Conservation (phyloP, 768 basidiomycete species). For the Hemileccinum impolitum region DNA sequence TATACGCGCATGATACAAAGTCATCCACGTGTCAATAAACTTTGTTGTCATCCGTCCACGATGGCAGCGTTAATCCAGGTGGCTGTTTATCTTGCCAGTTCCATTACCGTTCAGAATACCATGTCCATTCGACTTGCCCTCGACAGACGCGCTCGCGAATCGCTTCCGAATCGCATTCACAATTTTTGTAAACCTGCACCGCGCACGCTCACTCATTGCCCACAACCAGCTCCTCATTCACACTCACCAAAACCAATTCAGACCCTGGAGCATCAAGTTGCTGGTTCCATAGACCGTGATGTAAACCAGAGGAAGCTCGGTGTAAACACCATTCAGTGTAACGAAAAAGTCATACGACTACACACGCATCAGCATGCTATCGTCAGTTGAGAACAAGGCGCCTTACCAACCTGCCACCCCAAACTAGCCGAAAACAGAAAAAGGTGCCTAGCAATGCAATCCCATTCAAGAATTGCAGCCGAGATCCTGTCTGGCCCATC, state of each 20-base stretch:
- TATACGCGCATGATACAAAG: conserved; percentile 11
- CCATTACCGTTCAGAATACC: conserved; percentile 14
- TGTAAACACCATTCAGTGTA: conserved; percentile 53
- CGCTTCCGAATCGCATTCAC: conserved; percentile 60
- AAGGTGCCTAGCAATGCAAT: conserved; percentile 62
- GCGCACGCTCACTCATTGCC: neutral
- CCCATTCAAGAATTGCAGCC: conserved; percentile 70
- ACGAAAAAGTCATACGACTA: conserved; percentile 68
- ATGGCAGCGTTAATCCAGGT: conserved; percentile 8
- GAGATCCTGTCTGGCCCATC: conserved; percentile 64
- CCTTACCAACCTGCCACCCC: conserved; percentile 51
- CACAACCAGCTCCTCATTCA: neutral
- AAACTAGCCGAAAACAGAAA: conserved; percentile 66
- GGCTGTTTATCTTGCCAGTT: conserved; percentile 11
- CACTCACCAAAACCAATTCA: conserved; percentile 83
- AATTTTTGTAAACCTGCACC: conserved; percentile 67
- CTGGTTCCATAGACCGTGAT: conserved; percentile 50
- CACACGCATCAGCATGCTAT: conserved; percentile 2
- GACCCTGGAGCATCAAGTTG: conserved; percentile 61
- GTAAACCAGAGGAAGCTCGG: conserved; percentile 51
- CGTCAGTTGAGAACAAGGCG: neutral
- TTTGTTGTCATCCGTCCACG: neutral
- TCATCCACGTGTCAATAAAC: neutral
- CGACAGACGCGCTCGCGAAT: conserved; percentile 36
- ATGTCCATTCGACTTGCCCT: conserved; percentile 10